These are phyloP conservation scores for Xylariaceae sp. DNA, from an alignment of 2,329 filamentous ascomycete species.

Conservation along the genomic window DNA sequence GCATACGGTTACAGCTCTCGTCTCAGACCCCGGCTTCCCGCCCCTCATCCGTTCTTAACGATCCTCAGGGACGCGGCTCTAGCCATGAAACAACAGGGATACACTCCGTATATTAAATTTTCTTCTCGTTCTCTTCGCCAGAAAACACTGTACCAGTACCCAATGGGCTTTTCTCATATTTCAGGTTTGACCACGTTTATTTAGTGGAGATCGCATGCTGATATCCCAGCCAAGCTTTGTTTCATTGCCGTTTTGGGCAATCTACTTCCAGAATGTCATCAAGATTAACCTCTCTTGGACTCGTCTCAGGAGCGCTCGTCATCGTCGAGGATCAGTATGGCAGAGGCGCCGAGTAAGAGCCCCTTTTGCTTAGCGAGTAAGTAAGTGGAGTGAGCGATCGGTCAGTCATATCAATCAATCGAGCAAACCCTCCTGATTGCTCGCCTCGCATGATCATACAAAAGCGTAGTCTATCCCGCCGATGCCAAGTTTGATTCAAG, in stretches of 20 bases:
- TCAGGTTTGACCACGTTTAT: constrained; percentile 6
- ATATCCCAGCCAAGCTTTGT: constrained; percentile 11
- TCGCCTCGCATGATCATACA: constrained; percentile 32
- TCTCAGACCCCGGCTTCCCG: constrained; percentile 41
- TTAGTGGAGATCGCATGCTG: constrained; percentile 14
- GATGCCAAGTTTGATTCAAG: constrained; percentile 10
- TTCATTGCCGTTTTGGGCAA: constrained; percentile 7
- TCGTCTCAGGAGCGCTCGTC: constrained; percentile 37
- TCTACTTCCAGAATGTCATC: neutral
- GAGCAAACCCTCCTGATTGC: neutral
- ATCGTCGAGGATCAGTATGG: constrained; percentile 35
- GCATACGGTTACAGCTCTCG: constrained; percentile 38
- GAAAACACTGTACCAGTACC: constrained; percentile 9
- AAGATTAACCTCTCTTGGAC: constrained; percentile 12
- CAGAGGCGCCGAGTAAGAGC: constrained; percentile 16
- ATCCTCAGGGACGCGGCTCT: constrained; percentile 24
- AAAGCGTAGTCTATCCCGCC: constrained; percentile 32
- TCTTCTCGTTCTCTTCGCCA: constrained; percentile 29
- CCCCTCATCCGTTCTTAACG: no score
- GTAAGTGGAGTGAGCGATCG: constrained; percentile 14
- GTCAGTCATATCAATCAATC: constrained; percentile 7
- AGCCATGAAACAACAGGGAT: constrained; percentile 28
- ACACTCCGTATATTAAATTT: no score
- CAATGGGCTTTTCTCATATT: constrained; percentile 10
- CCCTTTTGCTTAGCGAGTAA: constrained; percentile 21